Evolutionary conservation across 805 yeast genomes (phyloP), one percentile per base, ranked within the genome.

Genomic region (Candida krabiensis): DNA sequence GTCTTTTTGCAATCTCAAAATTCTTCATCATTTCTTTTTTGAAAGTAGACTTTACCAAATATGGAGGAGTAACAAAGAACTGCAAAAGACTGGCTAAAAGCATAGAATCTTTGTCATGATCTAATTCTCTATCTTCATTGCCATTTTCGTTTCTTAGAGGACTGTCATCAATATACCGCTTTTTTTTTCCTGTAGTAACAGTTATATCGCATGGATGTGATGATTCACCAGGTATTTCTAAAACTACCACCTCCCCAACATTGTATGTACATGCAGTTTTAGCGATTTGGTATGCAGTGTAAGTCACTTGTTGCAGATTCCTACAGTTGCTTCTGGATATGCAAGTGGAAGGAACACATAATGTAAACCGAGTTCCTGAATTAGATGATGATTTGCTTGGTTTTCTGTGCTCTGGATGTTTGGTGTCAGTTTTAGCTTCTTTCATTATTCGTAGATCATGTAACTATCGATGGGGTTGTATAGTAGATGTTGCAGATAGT

Each of bases 41-140:
- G 65, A 88, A 86, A 4, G 83, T 70, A 2, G 80, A 62, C 43
- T 81, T 80, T 14, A 80, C 75, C 29, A 89, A 67, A 55, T 89
- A 86, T 33, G 87, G 84, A 1, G 96, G 96, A 0, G 96, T 88
- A 12, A 88, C 79, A 53, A 86, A 86, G 56, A 67, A 88, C 56
- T 87, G 95, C 40, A 89, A 64, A 27, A 89, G 66, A 1, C 81
- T 68, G 1, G 91, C 89, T 38, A 87, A 70, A 6, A 80, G 53
- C 55, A 80, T 60, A 0, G 81, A 64, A 25, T 69, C 67, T 5
- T 31, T n/a, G 49, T 40, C 23, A 46, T 38, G 24, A n/a, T n/a
- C n/a, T n/a, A n/a, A n/a, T 43, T 54, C 28, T 18, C 22, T 26
- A 6, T 29, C 28, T 17, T 26, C 30, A 14, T 18, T 18, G 5